Evolutionary conservation across 345 rosid species (phyloP).

Genomic region (Conringia planisiliqua): DNA sequence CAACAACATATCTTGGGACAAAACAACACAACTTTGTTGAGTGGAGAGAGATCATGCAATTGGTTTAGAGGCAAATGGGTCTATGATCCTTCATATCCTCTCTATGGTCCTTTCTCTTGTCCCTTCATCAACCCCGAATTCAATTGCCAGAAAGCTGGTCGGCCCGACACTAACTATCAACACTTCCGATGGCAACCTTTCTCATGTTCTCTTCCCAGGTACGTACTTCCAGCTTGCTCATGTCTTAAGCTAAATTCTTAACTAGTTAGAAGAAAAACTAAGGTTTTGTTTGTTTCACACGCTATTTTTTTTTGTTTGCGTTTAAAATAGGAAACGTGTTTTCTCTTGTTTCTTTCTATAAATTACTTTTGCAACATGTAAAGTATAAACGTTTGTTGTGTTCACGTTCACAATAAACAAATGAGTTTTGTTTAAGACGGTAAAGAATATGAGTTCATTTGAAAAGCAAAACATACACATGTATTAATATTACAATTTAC

Average conservation of each 20-base stretch:
- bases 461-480: neutral
- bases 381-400: neutral
- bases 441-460: neutral
- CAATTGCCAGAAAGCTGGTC: conserved; percentile 72
- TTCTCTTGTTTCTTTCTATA: no score
- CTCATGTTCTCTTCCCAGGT: conserved; percentile 66
- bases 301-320: neutral
- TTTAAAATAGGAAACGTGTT: neutral
- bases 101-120: conserved; percentile 59
- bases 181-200: conserved; percentile 78
- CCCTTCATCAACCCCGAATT: conserved; percentile 66
- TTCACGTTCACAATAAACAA: neutral
- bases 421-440: neutral
- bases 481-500: no score
- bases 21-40: conserved; percentile 25
- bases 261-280: neutral
- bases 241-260: neutral
- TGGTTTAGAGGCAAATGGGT: conserved; percentile 72
- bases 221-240: conserved; percentile 32
- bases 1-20: conserved; percentile 27
- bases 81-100: conserved; percentile 61
- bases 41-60: conserved; percentile 37
- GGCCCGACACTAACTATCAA: conserved; percentile 65
- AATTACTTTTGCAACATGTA: neutral
- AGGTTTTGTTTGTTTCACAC: neutral